Base-by-base conservation (phyloP, 106 monocot species). In the Dioscorea zingiberensis region DNA sequence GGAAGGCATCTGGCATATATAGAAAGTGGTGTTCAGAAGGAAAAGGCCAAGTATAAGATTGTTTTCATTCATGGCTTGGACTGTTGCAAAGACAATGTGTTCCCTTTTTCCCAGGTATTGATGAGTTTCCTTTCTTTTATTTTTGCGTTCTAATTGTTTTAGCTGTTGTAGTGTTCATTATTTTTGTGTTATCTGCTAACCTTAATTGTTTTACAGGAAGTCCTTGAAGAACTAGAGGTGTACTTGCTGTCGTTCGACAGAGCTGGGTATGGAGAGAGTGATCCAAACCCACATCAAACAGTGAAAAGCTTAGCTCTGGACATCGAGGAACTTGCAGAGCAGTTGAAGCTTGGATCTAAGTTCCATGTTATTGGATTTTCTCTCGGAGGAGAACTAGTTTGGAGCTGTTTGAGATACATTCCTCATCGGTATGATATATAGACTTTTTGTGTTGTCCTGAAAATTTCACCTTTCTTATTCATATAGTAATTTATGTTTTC, bases 241-340 rank as follows among this genome's bases (percentile, higher is more conserved):
- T 77, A 68, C 62, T 19, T 77, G 16, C 19, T 85, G 11, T 71
- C 69, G 0, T 85, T 70, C 18, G 85, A 85, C 51, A 30, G 85
- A 53, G 81, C 85, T 4, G 85, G 85, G 53, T 85, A 81, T 24
- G 80, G 77, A 8, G 81, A 74, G 53, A 85, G 85, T 46, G 85
- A 85, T 54, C 77, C 85, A 10, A 81, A 85, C 54, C 80, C 80
- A 3, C 63, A 55, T 16, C 58, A 73, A 4, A 67, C 25, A 7
- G 70, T 70, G 54, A 81, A 68, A 48, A 81, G 81, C 30, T 72
- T 74, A 48, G 76, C 85, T 8, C 16, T 68, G 47, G 85, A 85
- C 18, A 48, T 85, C 30, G 38, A 81, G 29, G 77, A 81, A 56
- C 77, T 85, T 24, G 85, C 81, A 7, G 76, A 81, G n/a, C 56